Conservation (phyloP, 768 basidiomycete genomes). For the Tulasnella sp. region DNA sequence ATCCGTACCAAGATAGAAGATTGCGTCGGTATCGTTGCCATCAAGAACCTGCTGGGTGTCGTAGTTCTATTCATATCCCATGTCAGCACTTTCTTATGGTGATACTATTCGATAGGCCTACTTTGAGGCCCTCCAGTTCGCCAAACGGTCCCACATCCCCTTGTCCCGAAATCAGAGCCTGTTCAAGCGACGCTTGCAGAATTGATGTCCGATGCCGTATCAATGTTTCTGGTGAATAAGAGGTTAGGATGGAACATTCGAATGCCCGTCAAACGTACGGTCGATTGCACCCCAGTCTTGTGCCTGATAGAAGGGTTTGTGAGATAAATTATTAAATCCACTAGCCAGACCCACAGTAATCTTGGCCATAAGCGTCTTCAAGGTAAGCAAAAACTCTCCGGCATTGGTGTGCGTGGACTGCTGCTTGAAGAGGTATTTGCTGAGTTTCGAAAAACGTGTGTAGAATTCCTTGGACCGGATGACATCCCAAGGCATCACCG, state of each 20-base stretch:
- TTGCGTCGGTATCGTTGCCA: neutral
- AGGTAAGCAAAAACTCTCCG: slow-evolving; percentile 22
- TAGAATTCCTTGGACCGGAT: slow-evolving; percentile 31
- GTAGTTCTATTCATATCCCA: neutral
- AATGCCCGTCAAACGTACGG: neutral
- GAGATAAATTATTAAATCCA: neutral
- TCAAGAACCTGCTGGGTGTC: neutral
- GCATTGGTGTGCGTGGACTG: slow-evolving; percentile 8
- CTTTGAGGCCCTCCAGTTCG: neutral
- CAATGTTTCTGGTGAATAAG: neutral
- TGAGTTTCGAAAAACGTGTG: slow-evolving; percentile 9
- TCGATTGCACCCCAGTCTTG: slow-evolving; percentile 33
- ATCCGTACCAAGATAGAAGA: neutral
- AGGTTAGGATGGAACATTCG: too few species aligned
- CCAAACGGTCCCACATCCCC: neutral
- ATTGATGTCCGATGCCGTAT: neutral
- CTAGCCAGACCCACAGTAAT: neutral
- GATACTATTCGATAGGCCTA: neutral
- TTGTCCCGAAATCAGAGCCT: neutral
- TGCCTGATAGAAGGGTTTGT: neutral
- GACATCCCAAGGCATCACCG: slow-evolving; percentile 22
- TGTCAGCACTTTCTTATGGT: neutral
- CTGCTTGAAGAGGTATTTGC: slow-evolving; percentile 24
- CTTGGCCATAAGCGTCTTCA: slow-evolving; percentile 34
- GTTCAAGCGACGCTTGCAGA: neutral